Conservation (phyloP, 179 eudicot species). For the Vitellaria paradoxa region DNA sequence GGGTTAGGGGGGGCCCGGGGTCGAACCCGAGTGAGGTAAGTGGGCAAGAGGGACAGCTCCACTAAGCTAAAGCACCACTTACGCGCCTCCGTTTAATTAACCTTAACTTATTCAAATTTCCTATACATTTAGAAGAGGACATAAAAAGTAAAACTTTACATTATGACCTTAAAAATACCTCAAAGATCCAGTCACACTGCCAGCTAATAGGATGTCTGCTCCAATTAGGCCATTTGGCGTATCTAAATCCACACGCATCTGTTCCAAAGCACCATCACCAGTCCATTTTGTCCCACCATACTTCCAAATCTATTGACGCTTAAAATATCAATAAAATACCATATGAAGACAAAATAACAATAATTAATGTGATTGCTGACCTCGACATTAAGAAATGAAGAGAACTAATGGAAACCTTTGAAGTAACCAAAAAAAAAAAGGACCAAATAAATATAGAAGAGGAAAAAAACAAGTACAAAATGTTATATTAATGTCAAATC, state of each 20-base stretch:
- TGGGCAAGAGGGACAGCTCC: too few relatives aligned
- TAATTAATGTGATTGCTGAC: background rate
- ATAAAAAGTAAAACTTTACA: background rate
- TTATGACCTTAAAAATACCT: conserved; percentile 36
- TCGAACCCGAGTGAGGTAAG: too few relatives aligned
- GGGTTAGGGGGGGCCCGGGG: too few relatives aligned
- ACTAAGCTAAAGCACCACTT: too few relatives aligned
- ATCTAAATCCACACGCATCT: conserved; percentile 36
- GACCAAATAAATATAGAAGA: background rate
- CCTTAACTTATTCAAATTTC: background rate
- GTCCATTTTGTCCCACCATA: conserved; percentile 46
- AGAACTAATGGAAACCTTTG: background rate
- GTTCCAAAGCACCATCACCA: conserved; percentile 52
- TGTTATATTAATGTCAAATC: background rate
- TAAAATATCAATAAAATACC: background rate
- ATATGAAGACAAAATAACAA: background rate
- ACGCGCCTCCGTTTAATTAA: too few relatives aligned
- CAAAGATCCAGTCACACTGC: conserved; percentile 49
- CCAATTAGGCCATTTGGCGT: conserved; percentile 43
- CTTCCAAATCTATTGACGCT: conserved; percentile 60
- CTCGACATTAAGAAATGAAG: background rate
- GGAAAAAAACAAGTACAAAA: background rate
- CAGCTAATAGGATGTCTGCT: conserved; percentile 60
- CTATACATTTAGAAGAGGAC: background rate
- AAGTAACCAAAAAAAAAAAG: background rate